phyloP scores from a whole-genome alignment of 225 moss, liverwort and hornwort species.

The Physcomitrium patens region DNA sequence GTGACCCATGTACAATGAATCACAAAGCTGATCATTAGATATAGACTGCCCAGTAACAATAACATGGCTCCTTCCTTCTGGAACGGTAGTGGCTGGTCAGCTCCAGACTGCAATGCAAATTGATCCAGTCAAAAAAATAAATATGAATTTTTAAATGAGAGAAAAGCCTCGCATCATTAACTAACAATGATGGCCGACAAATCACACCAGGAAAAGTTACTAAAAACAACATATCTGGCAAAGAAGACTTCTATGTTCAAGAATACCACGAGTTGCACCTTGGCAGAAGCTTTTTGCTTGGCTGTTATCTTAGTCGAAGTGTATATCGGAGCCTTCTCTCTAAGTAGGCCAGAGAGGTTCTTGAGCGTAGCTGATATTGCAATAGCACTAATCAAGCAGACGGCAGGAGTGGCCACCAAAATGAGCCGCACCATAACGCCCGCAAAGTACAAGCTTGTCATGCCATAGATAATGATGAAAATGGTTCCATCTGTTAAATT shows the following conservation, averaged over 20 bases:
- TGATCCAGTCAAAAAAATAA: slow-evolving; percentile 18
- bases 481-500: slow-evolving; percentile 85
- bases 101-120: slow-evolving; percentile 70
- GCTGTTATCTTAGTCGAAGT: slow-evolving; percentile 69
- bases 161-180: background rate
- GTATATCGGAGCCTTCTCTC: slow-evolving; percentile 67
- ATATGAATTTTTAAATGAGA: slow-evolving; percentile 17
- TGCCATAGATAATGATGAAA: slow-evolving; percentile 91
- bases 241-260: background rate
- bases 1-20: slow-evolving; percentile 99
- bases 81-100: slow-evolving; percentile 84
- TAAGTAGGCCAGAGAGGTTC: slow-evolving; percentile 64
- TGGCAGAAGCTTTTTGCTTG: slow-evolving; percentile 84
- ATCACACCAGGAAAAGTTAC: background rate
- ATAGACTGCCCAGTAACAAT: slow-evolving; percentile 79
- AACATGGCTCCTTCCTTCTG: slow-evolving; percentile 81
- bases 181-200: background rate
- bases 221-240: background rate
- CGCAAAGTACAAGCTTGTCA: slow-evolving; percentile 97
- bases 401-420: slow-evolving; percentile 95
- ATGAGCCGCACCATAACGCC: slow-evolving; percentile 99
- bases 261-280: slow-evolving; percentile 51
- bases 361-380: slow-evolving; percentile 89
- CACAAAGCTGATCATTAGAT: slow-evolving; percentile 74
- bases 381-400: slow-evolving; percentile 90